Evolutionary conservation across 768 basidiomycete genomes (phyloP), one percentile per base, ranked within the genome.

Genomic region (Termitomyces sp.): DNA sequence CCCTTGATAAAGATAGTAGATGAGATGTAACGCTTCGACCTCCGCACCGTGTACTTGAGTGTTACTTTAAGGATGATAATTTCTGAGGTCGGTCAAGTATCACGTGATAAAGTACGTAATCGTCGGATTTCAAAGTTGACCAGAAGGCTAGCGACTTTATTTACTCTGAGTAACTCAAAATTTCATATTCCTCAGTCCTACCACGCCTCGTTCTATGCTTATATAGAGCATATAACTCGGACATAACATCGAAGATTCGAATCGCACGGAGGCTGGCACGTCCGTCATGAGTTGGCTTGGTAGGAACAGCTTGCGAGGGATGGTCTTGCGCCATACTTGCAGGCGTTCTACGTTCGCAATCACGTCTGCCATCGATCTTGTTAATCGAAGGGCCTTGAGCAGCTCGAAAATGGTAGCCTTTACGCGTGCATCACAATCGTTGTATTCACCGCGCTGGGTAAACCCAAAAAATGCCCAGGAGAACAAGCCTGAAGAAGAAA

Each of bases 281-380:
- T 50, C 44, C 31, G 53, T 37, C 57, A 65, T 65, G 64, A 65
- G 60, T 52, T 65, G 64, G 62, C 47, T 63, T 21, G 60, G 64
- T 28, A 59, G 60, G 58, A 57, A 58, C 31, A 54, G 60, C n/a
- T 15, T 63, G 40, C 60, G 55, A 40, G 33, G 50, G 31, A 40
- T 44, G 31, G 57, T 60, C 23, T 10, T 58, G 35, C 60, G 46
- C 55, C 60, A 63, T 23, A 46, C 60, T 30, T 65, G 53, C 42
- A 61, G 60, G 54, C 60, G 55, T 45, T 56, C 60, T 47, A 30
- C 47, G 9, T 38, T 53, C 35, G 33, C 37, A 37, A 26, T 54
- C n/a, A 30, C 54, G n/a, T 40, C 55, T 37, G 28, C 35, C 12
- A 30, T 35, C 1, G 31, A 50, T 5, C 38, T 15, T 12, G 35